Conservation (phyloP, 1,139 yeast genomes). For the Candida sanyaensis region DNA sequence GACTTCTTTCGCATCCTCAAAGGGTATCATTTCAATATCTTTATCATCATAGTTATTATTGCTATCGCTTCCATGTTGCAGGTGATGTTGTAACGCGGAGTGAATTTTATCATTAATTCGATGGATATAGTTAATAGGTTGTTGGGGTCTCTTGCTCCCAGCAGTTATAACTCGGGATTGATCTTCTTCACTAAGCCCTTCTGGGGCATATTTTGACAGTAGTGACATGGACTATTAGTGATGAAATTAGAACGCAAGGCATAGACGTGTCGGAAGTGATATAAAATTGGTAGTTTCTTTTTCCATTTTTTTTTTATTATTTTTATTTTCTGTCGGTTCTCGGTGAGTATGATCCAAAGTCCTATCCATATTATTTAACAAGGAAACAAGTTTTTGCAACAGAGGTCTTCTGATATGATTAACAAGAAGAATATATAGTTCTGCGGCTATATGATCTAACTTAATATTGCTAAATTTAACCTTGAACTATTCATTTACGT, state of each 20-base stretch:
- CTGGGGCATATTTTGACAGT: conserved; percentile 49
- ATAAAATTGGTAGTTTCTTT: too few species aligned
- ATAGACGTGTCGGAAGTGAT: too few species aligned
- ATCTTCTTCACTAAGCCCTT: conserved; percentile 36
- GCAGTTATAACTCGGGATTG: conserved; percentile 32
- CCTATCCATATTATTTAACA: too few species aligned
- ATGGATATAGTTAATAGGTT: conserved; percentile 28
- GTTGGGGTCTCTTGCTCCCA: conserved; percentile 21
- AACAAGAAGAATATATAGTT: too few species aligned
- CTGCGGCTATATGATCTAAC: too few species aligned
- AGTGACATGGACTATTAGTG: conserved; percentile 18
- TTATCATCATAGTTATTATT: conserved; percentile 20
- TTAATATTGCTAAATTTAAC: too few species aligned
- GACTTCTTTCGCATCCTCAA: conserved; percentile 50
- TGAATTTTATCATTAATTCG: conserved; percentile 37
- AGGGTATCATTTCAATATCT: conserved; percentile 54
- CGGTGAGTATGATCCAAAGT: too few species aligned
- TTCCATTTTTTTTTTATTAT: too few species aligned
- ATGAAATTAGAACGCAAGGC: background rate
- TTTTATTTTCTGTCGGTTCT: too few species aligned
- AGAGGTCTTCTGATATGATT: too few species aligned
- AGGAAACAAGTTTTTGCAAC: too few species aligned
- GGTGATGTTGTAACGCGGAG: conserved; percentile 20
- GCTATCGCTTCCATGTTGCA: conserved; percentile 4
- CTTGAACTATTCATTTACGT: too few species aligned